These are phyloP conservation scores for Xerocomus minutiporus DNA, from an alignment of 1,284 basidiomycete genomes.

Conservation along the genomic window DNA sequence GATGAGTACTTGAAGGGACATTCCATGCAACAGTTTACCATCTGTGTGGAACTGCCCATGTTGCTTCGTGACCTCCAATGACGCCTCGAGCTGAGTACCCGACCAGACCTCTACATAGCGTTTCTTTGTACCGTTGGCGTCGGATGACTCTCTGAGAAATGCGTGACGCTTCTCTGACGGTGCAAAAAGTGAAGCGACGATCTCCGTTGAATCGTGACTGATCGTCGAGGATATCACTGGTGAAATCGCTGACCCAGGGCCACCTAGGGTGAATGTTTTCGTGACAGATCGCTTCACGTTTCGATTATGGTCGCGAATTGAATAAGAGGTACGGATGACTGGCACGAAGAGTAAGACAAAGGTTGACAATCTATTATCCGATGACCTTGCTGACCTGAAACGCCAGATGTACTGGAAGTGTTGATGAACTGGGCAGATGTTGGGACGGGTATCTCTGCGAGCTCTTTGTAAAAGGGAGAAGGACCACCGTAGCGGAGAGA, in stretches of 20 bases:
- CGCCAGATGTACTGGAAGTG: constrained; percentile 2
- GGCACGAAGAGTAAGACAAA: not conserved
- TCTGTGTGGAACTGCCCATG: constrained; percentile 63
- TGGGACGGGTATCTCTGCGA: constrained; percentile 42
- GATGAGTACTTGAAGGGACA: not conserved
- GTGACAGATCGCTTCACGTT: constrained; percentile 44
- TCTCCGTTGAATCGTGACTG: constrained; percentile 40
- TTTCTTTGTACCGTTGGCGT: constrained; percentile 35
- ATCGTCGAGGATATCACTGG: constrained; percentile 22
- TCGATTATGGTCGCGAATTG: constrained; percentile 44
- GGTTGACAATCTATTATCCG: not conserved
- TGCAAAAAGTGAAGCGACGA: constrained; percentile 42
- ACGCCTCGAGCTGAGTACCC: constrained; percentile 38
- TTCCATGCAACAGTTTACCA: constrained; percentile 39
- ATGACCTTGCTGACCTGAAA: constrained; percentile 15
- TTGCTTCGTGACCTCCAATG: constrained; percentile 52
- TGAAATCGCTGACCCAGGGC: constrained; percentile 1
- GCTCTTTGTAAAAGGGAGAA: constrained; percentile 33
- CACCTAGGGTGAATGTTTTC: constrained; percentile 39
- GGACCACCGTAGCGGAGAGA: constrained; percentile 21
- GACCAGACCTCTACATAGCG: constrained; percentile 63
- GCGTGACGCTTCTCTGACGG: constrained; percentile 43
- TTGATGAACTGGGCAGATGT: constrained; percentile 25
- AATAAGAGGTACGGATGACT: constrained; percentile 45
- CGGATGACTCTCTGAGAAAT: constrained; percentile 42